A percentile compares a stretch with the other conserved stretches of the same genome.
Evolutionary conservation across 768 basidiomycete species (phyloP).

Genomic region (Lactarius indigo): DNA sequence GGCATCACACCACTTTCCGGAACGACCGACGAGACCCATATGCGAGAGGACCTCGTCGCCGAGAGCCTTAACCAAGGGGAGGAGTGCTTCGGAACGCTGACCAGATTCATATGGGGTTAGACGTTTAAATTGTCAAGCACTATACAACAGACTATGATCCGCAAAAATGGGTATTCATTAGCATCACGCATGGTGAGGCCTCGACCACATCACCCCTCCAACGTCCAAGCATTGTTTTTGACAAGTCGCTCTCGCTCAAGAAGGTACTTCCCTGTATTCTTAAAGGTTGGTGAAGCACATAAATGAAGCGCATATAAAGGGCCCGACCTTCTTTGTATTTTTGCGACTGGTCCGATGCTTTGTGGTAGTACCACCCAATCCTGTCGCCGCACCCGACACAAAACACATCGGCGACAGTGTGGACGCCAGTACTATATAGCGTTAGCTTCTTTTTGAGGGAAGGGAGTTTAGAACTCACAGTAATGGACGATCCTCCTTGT

Average conservation of each 20-base stretch:
- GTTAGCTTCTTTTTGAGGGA: slow-evolving; percentile 1
- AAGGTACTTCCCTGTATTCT: slow-evolving; percentile 67
- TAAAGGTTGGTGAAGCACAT: neutral
- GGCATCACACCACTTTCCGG: slow-evolving; percentile 74
- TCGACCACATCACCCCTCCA: slow-evolving; percentile 42
- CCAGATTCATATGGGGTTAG: slow-evolving; percentile 34
- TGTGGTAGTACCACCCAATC: slow-evolving; percentile 81
- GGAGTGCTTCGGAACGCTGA: slow-evolving; percentile 31
- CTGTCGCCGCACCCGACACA: slow-evolving; percentile 77
- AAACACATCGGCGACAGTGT: slow-evolving; percentile 77
- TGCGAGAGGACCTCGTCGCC: slow-evolving; percentile 58
- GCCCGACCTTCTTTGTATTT: slow-evolving; percentile 79
- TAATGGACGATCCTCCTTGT: slow-evolving; percentile 68
- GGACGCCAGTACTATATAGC: slow-evolving; percentile 62
- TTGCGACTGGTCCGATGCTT: slow-evolving; percentile 70
- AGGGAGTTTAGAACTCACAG: slow-evolving; percentile 43
- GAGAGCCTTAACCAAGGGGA: slow-evolving; percentile 37
- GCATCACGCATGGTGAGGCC: neutral
- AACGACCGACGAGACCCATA: slow-evolving; percentile 63
- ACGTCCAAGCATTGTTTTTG: slow-evolving; percentile 77
- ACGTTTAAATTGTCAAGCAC: neutral
- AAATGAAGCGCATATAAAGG: neutral
- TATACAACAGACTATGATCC: neutral
- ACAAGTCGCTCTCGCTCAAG: slow-evolving; percentile 75
- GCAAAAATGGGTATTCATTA: neutral